Conservation (phyloP, 306 rosid genomes). For the Parietaria judaica region DNA sequence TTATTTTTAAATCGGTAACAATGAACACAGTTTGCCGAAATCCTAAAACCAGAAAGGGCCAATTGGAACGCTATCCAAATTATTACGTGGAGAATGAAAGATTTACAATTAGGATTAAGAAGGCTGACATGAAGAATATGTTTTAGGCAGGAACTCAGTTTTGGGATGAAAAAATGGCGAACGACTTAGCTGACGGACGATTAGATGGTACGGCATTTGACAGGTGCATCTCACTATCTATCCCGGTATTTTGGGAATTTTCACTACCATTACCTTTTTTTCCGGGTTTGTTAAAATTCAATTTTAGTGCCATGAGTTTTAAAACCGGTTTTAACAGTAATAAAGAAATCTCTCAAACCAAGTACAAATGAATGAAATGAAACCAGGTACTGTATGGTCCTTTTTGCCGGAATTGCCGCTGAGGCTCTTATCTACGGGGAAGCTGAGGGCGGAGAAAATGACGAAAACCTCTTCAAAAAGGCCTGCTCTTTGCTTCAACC, state of each 20-base stretch:
- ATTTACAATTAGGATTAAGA: conserved; percentile 12
- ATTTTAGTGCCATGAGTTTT: background rate
- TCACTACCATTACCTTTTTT: background rate
- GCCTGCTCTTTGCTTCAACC: conserved; percentile 76
- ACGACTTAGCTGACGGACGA: conserved; percentile 69
- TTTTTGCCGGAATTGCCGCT: conserved; percentile 94
- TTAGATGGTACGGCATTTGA: conserved; percentile 85
- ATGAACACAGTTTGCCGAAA: background rate
- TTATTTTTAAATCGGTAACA: background rate
- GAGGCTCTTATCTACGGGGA: conserved; percentile 95
- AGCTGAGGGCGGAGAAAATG: conserved; percentile 99
- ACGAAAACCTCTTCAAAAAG: conserved; percentile 78
- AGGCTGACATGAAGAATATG: conserved; percentile 2
- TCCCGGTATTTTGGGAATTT: background rate
- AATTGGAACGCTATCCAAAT: no score
- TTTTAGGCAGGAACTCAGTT: conserved; percentile 95
- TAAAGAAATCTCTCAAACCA: no score
- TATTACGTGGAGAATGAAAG: no score
- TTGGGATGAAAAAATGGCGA: conserved; percentile 97
- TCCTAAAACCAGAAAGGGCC: no score
- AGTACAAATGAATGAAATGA: background rate
- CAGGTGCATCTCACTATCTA: conserved; percentile 41
- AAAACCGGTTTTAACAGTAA: no score
- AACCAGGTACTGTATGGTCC: conserved; percentile 92
- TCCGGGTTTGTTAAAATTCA: background rate